These are phyloP conservation scores for Globisporangium alternatum DNA, from an alignment of 352 stramenopile genomes.

Conservation along the genomic window DNA sequence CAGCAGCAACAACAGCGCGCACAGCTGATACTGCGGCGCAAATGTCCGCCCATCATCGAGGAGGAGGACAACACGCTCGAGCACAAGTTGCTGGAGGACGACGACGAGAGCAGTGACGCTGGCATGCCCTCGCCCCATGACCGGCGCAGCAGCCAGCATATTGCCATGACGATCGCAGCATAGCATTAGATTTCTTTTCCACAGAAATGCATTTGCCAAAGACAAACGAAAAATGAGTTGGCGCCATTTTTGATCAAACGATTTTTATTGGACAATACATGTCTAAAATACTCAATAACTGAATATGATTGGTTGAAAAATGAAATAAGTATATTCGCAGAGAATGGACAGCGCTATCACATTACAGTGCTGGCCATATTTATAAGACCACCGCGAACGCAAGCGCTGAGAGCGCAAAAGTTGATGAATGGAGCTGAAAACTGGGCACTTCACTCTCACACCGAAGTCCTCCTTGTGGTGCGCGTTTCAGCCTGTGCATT, in stretches of 20 bases:
- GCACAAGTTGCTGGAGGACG: conserved; percentile 8
- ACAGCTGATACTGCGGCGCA: neutral
- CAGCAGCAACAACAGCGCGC: neutral
- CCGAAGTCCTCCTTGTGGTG: too few species aligned
- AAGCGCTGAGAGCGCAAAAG: too few species aligned
- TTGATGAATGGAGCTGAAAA: too few species aligned
- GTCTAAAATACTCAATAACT: neutral
- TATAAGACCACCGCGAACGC: too few species aligned
- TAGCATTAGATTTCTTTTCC: neutral
- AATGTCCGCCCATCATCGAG: conserved; percentile 14
- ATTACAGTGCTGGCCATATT: neutral
- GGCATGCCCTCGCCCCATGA: neutral
- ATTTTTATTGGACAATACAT: neutral
- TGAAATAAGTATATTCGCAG: neutral
- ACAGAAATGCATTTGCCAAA: neutral
- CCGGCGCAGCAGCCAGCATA: neutral
- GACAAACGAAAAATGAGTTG: neutral
- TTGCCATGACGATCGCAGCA: conserved; percentile 9
- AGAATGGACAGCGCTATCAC: neutral
- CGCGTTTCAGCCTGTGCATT: too few species aligned
- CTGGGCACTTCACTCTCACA: too few species aligned
- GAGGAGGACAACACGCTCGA: conserved; percentile 15
- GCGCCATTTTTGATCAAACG: neutral
- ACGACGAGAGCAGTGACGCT: neutral
- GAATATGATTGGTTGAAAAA: neutral